Percentiles rank a stretch among this genome's conserved stretches.
These are phyloP conservation scores for Mytilinidion resinicola DNA, from an alignment of 495 filamentous ascomycete species.

Conservation along the genomic window DNA sequence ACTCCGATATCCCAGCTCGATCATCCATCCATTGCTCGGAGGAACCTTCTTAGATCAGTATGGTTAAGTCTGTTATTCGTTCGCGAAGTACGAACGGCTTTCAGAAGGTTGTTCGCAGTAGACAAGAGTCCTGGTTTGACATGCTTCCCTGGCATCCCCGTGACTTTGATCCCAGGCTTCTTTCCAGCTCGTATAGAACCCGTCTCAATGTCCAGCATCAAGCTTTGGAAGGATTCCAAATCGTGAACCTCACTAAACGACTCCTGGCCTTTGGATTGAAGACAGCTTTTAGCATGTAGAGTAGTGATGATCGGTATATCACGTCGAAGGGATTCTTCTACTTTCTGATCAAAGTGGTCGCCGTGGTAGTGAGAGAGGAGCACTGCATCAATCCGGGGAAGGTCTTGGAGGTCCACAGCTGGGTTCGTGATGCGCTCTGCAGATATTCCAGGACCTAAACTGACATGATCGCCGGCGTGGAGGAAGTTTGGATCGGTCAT, in stretches of 20 bases:
- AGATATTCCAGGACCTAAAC: conserved; percentile 56
- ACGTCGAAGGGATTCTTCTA: conserved; percentile 52
- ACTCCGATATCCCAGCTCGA: conserved; percentile 52
- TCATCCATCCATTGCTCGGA: conserved; percentile 66
- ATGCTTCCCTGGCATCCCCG: conserved; percentile 66
- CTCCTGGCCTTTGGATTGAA: conserved; percentile 41
- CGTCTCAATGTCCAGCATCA: conserved; percentile 45
- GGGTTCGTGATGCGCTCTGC: conserved; percentile 49
- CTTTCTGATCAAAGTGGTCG: conserved; percentile 52
- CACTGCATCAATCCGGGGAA: conserved; percentile 56
- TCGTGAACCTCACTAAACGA: conserved; percentile 50
- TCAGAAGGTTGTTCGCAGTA: conserved; percentile 50
- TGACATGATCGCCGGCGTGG: conserved; percentile 61
- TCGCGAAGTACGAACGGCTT: conserved; percentile 42
- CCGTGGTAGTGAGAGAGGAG: conserved; percentile 62
- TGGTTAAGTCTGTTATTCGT: background rate
- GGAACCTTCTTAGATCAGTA: conserved; percentile 42
- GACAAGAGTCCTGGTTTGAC: conserved; percentile 49
- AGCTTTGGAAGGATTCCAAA: conserved; percentile 50
- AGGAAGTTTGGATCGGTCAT: conserved; percentile 69
- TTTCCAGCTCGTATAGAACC: conserved; percentile 18
- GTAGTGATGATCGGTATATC: conserved; percentile 60
- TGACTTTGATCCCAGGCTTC: conserved; percentile 49
- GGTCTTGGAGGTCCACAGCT: conserved; percentile 53
- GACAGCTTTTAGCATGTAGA: conserved; percentile 52